Percentiles rank a stretch among this genome's conserved stretches.
These are phyloP conservation scores for Eucalyptus guilfoylei DNA, from an alignment of 345 rosid species.

Conservation along the genomic window DNA sequence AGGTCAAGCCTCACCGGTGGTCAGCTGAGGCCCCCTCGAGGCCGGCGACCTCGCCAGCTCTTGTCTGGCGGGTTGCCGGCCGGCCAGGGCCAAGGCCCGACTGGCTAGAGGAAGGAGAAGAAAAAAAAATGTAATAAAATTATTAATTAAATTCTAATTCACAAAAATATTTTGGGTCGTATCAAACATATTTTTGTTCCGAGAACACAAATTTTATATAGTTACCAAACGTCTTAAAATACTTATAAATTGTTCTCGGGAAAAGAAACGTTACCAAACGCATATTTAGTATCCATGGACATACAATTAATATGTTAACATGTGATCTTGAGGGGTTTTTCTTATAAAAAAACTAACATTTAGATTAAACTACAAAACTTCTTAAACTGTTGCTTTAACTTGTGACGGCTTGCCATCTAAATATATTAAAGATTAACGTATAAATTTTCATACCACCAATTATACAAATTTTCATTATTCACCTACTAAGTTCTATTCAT, in stretches of 20 bases:
- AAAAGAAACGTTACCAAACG: no score
- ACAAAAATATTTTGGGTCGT: no score
- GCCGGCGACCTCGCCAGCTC: fast-evolving
- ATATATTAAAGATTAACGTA: neutral
- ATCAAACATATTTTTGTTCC: no score
- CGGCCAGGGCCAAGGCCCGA: no score
- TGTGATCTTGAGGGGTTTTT: neutral
- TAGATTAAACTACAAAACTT: neutral
- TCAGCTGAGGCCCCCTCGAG: no score
- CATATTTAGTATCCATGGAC: fast-evolving
- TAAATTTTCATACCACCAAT: neutral
- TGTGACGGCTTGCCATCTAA: neutral
- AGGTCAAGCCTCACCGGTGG: no score
- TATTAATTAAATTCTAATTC: no score
- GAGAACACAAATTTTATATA: fast-evolving
- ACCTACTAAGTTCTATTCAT: neutral
- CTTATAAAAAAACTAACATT: neutral
- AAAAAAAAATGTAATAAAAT: no score
- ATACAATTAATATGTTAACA: neutral
- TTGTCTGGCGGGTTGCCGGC: fast-evolving
- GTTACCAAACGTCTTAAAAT: no score
- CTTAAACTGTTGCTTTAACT: neutral
- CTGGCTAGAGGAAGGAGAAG: no score
- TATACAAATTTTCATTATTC: neutral
- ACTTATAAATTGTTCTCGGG: fast-evolving